Conservation (phyloP, 2,329 filamentous ascomycete genomes). For the Orbilia oligospora region DNA sequence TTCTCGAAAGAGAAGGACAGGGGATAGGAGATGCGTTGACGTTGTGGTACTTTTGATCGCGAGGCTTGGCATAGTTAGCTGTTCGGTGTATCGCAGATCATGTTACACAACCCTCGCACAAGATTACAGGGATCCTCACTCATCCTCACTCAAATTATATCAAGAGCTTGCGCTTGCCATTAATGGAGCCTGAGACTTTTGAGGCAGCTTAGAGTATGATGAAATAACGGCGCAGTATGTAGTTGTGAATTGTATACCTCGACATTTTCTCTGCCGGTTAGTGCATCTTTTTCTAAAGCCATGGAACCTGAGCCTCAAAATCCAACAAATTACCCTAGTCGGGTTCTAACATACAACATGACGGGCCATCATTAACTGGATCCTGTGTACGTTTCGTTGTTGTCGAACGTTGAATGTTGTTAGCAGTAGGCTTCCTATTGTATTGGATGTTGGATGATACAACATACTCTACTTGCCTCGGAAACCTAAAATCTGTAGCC, state of each 20-base stretch:
- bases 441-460: not conserved
- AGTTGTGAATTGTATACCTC: not conserved
- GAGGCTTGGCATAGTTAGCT: constrained; percentile 6
- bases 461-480: not conserved
- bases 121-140: not conserved
- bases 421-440: not conserved
- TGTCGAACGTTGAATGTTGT: not conserved
- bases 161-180: not conserved
- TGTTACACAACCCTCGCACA: constrained; percentile 3
- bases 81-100: not conserved
- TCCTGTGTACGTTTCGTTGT: not conserved
- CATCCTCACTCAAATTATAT: constrained; percentile 14
- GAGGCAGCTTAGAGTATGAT: not conserved
- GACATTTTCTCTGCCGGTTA: not conserved
- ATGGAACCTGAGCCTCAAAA: not conserved
- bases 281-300: not conserved
- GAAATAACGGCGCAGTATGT: not conserved
- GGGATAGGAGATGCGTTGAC: not conserved
- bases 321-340: not conserved
- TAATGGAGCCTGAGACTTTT: not conserved
- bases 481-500: not conserved
- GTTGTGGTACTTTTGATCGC: constrained; percentile 2
- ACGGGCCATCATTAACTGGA: not conserved
- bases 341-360: not conserved
- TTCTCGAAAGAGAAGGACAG: no score